Conservation (phyloP, 768 basidiomycete species). For the Phanerochaete sordida region DNA sequence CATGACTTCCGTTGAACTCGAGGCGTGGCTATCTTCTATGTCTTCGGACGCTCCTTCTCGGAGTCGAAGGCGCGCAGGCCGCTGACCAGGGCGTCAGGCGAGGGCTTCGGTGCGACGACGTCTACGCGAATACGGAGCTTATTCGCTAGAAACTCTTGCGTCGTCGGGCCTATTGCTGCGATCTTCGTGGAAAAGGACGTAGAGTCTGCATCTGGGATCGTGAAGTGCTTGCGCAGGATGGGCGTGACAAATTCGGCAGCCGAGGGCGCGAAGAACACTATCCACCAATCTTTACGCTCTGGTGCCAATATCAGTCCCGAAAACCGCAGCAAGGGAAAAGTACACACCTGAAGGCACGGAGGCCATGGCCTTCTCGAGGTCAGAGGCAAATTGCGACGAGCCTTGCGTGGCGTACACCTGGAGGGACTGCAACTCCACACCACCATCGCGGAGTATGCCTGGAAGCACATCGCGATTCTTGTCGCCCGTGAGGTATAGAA, state of each 20-base stretch:
- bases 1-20: background rate
- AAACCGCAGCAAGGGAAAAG: background rate
- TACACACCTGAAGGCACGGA: background rate
- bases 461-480: slow-evolving; percentile 75
- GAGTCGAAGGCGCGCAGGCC: slow-evolving; percentile 23
- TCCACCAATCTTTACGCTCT: slow-evolving; percentile 48
- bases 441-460: slow-evolving; percentile 41
- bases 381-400: slow-evolving; percentile 45
- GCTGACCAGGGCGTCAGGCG: slow-evolving; percentile 43
- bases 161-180: slow-evolving; percentile 72
- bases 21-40: background rate
- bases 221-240: slow-evolving; percentile 42
- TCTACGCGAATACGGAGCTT: slow-evolving; percentile 47
- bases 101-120: slow-evolving; percentile 53
- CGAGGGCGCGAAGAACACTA: slow-evolving; percentile 76
- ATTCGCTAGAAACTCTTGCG: slow-evolving; percentile 46
- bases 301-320: background rate
- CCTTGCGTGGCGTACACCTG: slow-evolving; percentile 72
- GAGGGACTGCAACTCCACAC: slow-evolving; percentile 44
- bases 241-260: slow-evolving; percentile 57
- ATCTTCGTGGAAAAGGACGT: slow-evolving; percentile 22
- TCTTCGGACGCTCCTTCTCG: background rate
- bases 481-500: slow-evolving; percentile 84
- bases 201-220: slow-evolving; percentile 24
- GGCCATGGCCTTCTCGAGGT: slow-evolving; percentile 28